phyloP scores from a whole-genome alignment of 1,284 basidiomycete species.

The Cryptococcus sp. region DNA sequence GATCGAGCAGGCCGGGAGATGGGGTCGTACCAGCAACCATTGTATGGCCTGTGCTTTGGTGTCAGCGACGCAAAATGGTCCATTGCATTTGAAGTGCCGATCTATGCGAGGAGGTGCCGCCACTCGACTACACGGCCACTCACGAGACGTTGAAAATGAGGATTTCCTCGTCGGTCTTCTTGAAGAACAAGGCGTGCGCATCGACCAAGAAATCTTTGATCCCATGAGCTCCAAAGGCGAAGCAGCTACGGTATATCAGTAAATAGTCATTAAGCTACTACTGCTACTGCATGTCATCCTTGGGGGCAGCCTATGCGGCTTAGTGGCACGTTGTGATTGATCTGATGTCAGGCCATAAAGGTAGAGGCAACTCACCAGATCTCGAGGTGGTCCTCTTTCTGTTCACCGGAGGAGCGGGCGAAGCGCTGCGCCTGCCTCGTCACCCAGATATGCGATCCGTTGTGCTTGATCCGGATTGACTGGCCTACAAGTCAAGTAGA shows the following conservation, averaged over 20 bases:
- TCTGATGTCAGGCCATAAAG: no score
- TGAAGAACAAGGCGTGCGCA: conserved; percentile 18
- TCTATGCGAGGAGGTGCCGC: no score
- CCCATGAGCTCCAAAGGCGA: no score
- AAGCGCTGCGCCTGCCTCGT: conserved; percentile 10
- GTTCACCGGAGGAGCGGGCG: not conserved
- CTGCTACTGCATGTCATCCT: no score
- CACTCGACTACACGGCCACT: not conserved
- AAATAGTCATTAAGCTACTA: no score
- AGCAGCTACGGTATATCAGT: no score
- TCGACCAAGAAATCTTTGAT: conserved; percentile 19
- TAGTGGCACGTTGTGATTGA: no score
- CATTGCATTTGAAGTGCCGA: no score
- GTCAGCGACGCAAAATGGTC: no score
- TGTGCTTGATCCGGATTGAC: conserved; percentile 13
- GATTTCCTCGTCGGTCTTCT: conserved; percentile 22
- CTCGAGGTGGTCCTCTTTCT: no score
- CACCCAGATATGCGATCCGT: conserved; percentile 26
- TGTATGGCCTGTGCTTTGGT: not conserved
- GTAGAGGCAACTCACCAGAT: no score
- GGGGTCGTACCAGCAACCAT: conserved; percentile 21
- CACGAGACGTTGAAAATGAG: conserved; percentile 27
- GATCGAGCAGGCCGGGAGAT: conserved; percentile 28
- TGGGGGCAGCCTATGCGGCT: no score
- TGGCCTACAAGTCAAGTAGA: conserved; percentile 6